phyloP scores from a whole-genome alignment of 2,329 filamentous ascomycete genomes.

The Alternaria metachromatica region DNA sequence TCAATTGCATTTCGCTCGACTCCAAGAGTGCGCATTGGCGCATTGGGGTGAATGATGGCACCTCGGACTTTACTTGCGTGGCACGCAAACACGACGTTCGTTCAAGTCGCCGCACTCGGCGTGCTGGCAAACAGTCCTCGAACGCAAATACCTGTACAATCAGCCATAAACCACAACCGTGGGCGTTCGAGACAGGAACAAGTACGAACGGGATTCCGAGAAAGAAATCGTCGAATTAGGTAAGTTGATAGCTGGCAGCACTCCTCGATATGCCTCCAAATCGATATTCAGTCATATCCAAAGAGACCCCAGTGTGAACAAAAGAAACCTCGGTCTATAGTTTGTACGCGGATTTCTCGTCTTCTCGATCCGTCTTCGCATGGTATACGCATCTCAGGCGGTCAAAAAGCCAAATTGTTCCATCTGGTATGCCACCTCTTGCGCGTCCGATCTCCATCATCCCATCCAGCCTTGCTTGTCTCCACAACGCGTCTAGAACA shows the following conservation, averaged over 20 bases:
- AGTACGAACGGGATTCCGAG: not conserved
- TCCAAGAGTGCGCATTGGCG: conserved; percentile 12
- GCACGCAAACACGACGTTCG: conserved; percentile 8
- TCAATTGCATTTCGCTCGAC: not conserved
- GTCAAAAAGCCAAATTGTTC: not conserved
- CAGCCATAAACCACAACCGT: not conserved
- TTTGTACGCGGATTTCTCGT: not conserved
- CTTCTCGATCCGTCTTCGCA: not conserved
- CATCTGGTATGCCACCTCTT: not conserved
- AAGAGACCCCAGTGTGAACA: not conserved
- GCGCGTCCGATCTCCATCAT: not conserved
- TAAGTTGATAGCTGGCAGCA: not conserved
- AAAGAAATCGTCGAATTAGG: not conserved
- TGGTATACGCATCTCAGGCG: not conserved
- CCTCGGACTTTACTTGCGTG: not conserved
- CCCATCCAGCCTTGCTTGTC: not conserved
- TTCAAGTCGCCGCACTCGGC: conserved; percentile 13
- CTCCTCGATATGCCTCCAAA: not conserved
- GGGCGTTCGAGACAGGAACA: conserved; percentile 7
- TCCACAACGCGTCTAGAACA: conserved; percentile 49
- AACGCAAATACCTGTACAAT: not conserved
- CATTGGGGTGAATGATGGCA: conserved; percentile 3
- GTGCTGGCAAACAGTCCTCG: conserved; percentile 10
- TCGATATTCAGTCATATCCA: not conserved
- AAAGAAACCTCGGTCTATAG: conserved; percentile 11